Conservation (phyloP, 1,284 basidiomycete genomes). For the Heterobasidion occidentale region DNA sequence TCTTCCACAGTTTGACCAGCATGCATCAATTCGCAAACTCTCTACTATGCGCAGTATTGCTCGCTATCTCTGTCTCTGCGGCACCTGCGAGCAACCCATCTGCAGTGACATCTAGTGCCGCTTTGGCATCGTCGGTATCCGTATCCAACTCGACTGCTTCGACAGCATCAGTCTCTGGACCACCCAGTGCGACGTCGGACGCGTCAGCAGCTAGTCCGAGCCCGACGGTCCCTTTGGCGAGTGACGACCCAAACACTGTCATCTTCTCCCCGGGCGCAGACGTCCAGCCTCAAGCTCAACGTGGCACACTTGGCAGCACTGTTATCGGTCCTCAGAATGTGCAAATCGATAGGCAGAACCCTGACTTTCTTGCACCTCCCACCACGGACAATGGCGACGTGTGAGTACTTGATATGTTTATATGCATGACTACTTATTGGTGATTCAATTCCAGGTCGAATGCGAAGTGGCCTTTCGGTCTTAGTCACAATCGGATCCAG, state of each 20-base stretch:
- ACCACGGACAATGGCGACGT: constrained; percentile 58
- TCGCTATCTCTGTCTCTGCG: neutral
- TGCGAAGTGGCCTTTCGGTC: constrained; percentile 65
- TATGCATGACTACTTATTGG: neutral
- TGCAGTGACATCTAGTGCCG: neutral
- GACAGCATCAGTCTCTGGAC: neutral
- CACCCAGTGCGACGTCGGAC: neutral
- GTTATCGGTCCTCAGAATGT: constrained; percentile 52
- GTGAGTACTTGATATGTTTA: constrained; percentile 25
- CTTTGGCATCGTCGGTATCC: neutral
- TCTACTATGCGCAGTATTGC: neutral
- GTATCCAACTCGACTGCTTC: neutral
- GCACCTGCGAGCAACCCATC: neutral
- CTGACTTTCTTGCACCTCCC: constrained; percentile 58
- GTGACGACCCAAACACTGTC: constrained; percentile 42
- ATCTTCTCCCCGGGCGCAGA: constrained; percentile 27
- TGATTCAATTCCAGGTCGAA: constrained; percentile 32
- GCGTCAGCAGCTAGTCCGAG: neutral
- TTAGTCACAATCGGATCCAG: constrained; percentile 63
- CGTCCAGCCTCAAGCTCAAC: constrained; percentile 25
- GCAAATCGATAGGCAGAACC: constrained; percentile 45
- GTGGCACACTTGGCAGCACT: constrained; percentile 38
- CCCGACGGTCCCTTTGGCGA: constrained; percentile 37
- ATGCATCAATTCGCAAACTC: neutral
- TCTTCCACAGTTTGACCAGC: neutral